These are phyloP conservation scores for Aspergillus neoniger DNA, from an alignment of 2,329 filamentous ascomycete species.

Conservation along the genomic window DNA sequence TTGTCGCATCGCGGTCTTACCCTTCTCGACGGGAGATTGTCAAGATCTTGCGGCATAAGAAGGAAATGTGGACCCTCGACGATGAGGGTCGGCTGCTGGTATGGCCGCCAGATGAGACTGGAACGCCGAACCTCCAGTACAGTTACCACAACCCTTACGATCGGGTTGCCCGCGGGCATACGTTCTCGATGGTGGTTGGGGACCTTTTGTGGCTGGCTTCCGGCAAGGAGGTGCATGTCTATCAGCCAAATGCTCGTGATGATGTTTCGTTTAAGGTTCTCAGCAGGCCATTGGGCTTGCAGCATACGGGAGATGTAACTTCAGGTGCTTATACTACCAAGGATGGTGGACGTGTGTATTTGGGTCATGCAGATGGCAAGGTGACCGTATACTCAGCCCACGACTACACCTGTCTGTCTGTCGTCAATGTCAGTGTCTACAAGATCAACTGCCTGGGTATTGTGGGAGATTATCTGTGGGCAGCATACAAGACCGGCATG, in stretches of 20 bases:
- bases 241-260: conserved; percentile 69
- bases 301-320: conserved; percentile 81
- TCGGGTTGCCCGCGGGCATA: conserved; percentile 76
- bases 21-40: conserved; percentile 79
- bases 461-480: conserved; percentile 83
- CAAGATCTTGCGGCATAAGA: conserved; percentile 81
- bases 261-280: conserved; percentile 74
- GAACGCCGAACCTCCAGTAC: conserved; percentile 71
- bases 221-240: conserved; percentile 85
- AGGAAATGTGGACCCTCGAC: conserved; percentile 92
- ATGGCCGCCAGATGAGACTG: conserved; percentile 77
- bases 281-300: conserved; percentile 67
- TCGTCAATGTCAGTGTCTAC: conserved; percentile 86
- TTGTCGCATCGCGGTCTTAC: conserved; percentile 69
- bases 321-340: conserved; percentile 75
- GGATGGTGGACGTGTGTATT: conserved; percentile 76
- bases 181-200: conserved; percentile 84
- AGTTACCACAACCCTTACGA: conserved; percentile 69
- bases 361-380: conserved; percentile 92
- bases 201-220: conserved; percentile 84
- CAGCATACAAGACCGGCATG: conserved; percentile 90
- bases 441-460: conserved; percentile 88
- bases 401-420: conserved; percentile 74
- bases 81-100: conserved; percentile 83
- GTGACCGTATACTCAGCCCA: conserved; percentile 85